Evolutionary conservation across 228 moss, liverwort and hornwort species (phyloP).

Genomic region (Sphagnum fallax): DNA sequence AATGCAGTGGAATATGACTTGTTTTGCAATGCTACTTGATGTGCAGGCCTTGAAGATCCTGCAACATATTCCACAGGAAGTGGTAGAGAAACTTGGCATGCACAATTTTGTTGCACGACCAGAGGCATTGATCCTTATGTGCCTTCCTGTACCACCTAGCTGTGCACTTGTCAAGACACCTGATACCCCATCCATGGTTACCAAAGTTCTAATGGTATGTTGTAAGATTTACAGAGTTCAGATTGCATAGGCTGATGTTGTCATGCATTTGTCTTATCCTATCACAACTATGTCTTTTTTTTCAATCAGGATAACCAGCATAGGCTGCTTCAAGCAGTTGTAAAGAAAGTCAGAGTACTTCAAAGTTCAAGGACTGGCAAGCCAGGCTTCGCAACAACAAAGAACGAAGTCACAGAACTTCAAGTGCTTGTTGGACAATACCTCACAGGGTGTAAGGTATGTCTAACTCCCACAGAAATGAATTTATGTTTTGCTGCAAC

Average conservation of each 20-base stretch:
- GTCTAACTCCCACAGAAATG: background rate
- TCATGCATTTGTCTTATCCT: background rate
- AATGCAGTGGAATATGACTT: too few species aligned
- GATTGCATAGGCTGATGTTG: slow-evolving; percentile 5
- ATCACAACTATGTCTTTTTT: slow-evolving; percentile 14
- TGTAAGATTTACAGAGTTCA: slow-evolving; percentile 24
- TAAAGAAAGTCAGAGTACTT: slow-evolving; percentile 29
- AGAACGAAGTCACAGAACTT: slow-evolving; percentile 38
- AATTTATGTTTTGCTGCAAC: background rate
- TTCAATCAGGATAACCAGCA: slow-evolving; percentile 50
- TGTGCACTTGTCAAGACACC: slow-evolving; percentile 62
- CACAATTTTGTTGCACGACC: slow-evolving; percentile 55
- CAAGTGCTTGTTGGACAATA: slow-evolving; percentile 64
- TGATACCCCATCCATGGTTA: slow-evolving; percentile 11
- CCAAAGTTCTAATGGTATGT: slow-evolving; percentile 4
- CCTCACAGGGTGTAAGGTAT: slow-evolving; percentile 64
- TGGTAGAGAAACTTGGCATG: slow-evolving; percentile 64
- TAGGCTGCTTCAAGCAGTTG: slow-evolving; percentile 42
- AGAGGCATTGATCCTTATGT: slow-evolving; percentile 64
- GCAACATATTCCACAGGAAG: slow-evolving; percentile 37
- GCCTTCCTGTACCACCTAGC: slow-evolving; percentile 79
- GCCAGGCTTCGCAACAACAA: slow-evolving; percentile 24
- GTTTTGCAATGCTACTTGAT: too few species aligned
- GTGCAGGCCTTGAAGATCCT: slow-evolving; percentile 59
- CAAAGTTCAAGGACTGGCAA: slow-evolving; percentile 29